Percentiles rank a stretch among this genome's conserved stretches.
Conservation (phyloP, 2,329 filamentous ascomycete genomes). For the Verticillium klebahnii region DNA sequence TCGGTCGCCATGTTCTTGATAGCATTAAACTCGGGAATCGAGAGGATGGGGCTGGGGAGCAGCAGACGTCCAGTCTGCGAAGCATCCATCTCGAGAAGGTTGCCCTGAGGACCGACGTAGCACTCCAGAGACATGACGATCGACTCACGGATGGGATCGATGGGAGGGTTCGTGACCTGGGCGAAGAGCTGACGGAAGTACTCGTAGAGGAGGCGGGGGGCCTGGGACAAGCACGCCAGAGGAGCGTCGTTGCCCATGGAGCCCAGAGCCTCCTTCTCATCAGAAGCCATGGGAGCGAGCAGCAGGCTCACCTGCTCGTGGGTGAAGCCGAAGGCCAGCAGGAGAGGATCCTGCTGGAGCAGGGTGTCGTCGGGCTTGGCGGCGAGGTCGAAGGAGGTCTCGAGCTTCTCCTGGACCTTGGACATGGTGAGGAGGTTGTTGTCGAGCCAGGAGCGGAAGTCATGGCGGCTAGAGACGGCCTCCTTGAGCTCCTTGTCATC, state of each 20-base stretch:
- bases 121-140: constrained; percentile 98
- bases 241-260: constrained; percentile 98
- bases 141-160: constrained; percentile 93
- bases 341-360: constrained; percentile 77
- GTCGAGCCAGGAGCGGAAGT: constrained; percentile 87
- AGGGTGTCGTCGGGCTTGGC: constrained; percentile 62
- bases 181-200: constrained; percentile 98
- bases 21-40: constrained; percentile 85
- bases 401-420: constrained; percentile 61
- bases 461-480: constrained; percentile 77
- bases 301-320: constrained; percentile 92
- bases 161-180: constrained; percentile 95
- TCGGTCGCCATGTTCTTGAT: constrained; percentile 70
- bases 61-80: constrained; percentile 83
- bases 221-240: constrained; percentile 83
- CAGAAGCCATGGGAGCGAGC: constrained; percentile 90
- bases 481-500: constrained; percentile 90
- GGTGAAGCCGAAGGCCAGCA: constrained; percentile 89
- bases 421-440: constrained; percentile 80
- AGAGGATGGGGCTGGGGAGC: constrained; percentile 83
- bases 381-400: constrained; percentile 56
- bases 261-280: constrained; percentile 93
- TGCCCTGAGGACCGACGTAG: constrained; percentile 93
- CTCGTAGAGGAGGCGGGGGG: constrained; percentile 84
- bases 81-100: constrained; percentile 87